Evolutionary conservation across 169 alveolate genomes (phyloP).

Genomic region (Plasmodium reichenowi): DNA sequence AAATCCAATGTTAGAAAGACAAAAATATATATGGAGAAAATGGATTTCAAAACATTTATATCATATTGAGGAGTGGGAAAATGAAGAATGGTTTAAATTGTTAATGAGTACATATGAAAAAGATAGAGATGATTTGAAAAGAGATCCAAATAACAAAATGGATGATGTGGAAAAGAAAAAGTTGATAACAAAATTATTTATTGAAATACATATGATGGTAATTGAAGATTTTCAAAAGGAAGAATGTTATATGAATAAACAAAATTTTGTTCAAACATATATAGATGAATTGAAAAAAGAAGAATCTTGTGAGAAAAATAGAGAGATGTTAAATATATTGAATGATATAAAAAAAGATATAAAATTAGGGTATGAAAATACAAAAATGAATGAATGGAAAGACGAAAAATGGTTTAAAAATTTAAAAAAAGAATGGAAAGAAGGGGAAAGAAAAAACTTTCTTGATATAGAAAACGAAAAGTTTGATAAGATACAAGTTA

Average conservation of each 20-base stretch:
- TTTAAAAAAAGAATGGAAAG: neutral
- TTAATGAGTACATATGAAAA: no score
- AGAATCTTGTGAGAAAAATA: neutral
- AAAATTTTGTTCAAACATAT: neutral
- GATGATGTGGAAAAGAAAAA: neutral
- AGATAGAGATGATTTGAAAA: no score
- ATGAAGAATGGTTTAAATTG: no score
- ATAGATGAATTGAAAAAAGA: neutral
- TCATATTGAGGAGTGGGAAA: no score
- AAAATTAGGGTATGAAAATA: neutral
- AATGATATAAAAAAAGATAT: neutral
- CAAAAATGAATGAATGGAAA: neutral
- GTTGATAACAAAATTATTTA: neutral
- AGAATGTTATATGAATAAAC: neutral
- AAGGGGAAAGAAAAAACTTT: neutral
- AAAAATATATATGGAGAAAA: slow-evolving; percentile 1
- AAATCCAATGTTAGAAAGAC: neutral
- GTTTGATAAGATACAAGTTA: neutral
- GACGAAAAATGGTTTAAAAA: neutral
- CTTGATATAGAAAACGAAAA: neutral
- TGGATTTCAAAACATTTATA: no score
- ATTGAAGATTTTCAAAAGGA: neutral
- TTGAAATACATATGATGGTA: slow-evolving; percentile 8
- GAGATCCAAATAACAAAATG: no score
- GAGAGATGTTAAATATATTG: neutral